These are phyloP conservation scores for Ophiostoma perfectum DNA, from an alignment of 2,329 filamentous ascomycete species.

Conservation along the genomic window DNA sequence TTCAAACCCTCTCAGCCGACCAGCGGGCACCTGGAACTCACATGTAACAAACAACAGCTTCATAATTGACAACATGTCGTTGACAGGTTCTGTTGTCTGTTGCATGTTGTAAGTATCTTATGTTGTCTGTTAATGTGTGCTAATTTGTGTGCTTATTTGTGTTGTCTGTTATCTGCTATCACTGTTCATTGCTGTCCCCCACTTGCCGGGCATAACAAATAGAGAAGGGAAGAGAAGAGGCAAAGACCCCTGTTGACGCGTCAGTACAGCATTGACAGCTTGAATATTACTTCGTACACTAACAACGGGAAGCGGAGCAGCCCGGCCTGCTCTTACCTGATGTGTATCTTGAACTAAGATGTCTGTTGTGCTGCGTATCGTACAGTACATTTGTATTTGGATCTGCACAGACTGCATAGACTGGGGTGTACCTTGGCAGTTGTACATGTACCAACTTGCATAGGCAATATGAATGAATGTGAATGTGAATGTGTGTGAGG, in stretches of 20 bases:
- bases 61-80: too few relatives aligned
- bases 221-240: neutral
- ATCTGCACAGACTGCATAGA: constrained; percentile 3
- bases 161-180: too few relatives aligned
- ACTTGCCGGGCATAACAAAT: neutral
- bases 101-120: neutral
- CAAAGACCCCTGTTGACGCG: neutral
- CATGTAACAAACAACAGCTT: neutral
- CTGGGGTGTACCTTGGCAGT: constrained; percentile 8
- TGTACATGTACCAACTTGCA: neutral
- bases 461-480: neutral
- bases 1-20: too few relatives aligned
- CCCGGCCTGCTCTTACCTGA: constrained; percentile 5
- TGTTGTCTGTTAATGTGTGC: too few relatives aligned
- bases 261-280: neutral
- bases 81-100: neutral
- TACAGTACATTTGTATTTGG: neutral
- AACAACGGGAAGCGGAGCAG: constrained; percentile 10
- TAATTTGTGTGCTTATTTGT: too few relatives aligned
- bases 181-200: neutral
- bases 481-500: neutral
- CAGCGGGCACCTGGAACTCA: neutral
- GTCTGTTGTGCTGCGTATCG: neutral
- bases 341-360: neutral
- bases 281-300: neutral